A percentile compares a stretch with the other conserved stretches of the same genome.
These are phyloP conservation scores for Draba incana DNA, from an alignment of 345 rosid genomes.

Conservation along the genomic window DNA sequence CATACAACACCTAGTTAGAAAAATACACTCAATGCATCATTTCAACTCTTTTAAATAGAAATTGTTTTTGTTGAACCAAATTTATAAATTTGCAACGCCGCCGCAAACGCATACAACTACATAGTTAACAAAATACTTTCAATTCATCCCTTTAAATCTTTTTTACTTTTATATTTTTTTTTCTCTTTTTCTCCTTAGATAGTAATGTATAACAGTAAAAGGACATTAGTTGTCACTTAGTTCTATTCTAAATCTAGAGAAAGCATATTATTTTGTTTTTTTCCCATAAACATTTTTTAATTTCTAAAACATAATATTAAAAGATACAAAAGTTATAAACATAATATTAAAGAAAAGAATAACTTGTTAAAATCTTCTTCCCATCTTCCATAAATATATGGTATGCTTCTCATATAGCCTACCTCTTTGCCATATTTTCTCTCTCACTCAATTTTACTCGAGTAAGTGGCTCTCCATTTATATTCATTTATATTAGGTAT, in stretches of 20 bases:
- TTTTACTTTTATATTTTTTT: background rate
- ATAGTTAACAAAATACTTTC: too few relatives aligned
- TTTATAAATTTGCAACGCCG: too few relatives aligned
- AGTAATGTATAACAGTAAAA: too few relatives aligned
- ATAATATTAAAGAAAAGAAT: too few relatives aligned
- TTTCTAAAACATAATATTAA: background rate
- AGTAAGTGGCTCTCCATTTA: background rate
- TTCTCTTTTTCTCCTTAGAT: too few relatives aligned
- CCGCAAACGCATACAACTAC: too few relatives aligned
- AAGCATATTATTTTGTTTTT: background rate
- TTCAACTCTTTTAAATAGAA: too few relatives aligned
- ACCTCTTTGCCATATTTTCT: background rate
- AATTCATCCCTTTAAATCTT: too few relatives aligned
- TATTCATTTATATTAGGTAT: background rate
- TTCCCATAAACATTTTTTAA: background rate
- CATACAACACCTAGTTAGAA: too few relatives aligned
- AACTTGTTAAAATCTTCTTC: background rate
- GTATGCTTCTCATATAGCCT: background rate
- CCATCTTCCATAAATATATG: background rate
- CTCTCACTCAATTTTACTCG: background rate
- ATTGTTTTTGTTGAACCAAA: too few relatives aligned
- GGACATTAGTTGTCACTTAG: background rate
- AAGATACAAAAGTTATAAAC: background rate
- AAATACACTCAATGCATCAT: too few relatives aligned
- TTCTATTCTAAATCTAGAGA: background rate